phyloP scores from a whole-genome alignment of 225 moss, liverwort and hornwort species.

The Pseudisothecium myosuroides region DNA sequence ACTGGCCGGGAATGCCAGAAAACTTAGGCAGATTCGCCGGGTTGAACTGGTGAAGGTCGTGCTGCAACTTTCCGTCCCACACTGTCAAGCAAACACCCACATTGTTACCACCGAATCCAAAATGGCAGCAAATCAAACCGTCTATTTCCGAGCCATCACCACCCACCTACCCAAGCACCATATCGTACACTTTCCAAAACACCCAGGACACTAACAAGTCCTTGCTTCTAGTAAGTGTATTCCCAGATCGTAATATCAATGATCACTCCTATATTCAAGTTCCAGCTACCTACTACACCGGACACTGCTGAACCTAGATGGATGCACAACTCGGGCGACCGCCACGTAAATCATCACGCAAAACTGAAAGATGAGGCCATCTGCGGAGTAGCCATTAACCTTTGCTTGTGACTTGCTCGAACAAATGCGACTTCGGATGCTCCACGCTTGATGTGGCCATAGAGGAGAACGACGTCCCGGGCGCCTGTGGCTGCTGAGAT shows the following conservation, averaged over 20 bases:
- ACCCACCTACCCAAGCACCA: not conserved
- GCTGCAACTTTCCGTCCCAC: conserved; percentile 48
- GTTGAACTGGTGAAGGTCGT: conserved; percentile 37
- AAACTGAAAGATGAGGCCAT: not conserved
- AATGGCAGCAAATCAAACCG: not conserved
- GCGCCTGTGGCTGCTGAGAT: conserved; percentile 70
- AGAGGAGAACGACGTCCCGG: conserved; percentile 44
- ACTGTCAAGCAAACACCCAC: conserved; percentile 24
- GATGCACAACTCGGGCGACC: not conserved
- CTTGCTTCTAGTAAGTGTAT: not conserved
- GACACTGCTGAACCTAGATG: not conserved
- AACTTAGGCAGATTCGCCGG: conserved; percentile 37
- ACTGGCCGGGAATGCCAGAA: conserved; percentile 31
- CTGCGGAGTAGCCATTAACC: conserved; percentile 23
- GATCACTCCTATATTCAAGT: not conserved
- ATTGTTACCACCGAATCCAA: not conserved
- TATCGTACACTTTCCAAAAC: not conserved
- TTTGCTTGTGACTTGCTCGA: conserved; percentile 51
- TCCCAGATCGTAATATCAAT: not conserved
- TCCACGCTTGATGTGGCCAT: conserved; percentile 32
- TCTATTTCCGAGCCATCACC: not conserved
- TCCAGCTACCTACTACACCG: not conserved
- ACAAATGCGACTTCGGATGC: conserved; percentile 33
- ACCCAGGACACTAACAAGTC: not conserved
- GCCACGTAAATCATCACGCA: not conserved